phyloP scores from a whole-genome alignment of 257 asterid species.

The Solanum habrochaites region DNA sequence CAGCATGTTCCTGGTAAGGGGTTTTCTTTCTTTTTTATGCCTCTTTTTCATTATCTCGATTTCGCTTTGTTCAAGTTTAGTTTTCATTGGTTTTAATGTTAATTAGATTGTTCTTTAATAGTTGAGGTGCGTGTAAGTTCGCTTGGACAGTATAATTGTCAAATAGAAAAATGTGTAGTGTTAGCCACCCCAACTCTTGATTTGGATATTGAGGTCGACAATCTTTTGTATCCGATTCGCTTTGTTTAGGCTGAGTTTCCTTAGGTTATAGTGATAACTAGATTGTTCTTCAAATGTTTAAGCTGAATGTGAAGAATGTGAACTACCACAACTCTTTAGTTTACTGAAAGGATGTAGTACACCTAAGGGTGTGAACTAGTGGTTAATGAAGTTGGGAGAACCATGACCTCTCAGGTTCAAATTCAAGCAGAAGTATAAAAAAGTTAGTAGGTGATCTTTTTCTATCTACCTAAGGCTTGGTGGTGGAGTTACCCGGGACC shows the following conservation, averaged over 20 bases:
- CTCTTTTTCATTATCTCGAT: neutral
- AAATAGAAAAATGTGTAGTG: neutral
- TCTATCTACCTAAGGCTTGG: neutral
- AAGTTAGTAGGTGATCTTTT: neutral
- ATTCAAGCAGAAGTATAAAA: neutral
- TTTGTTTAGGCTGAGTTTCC: neutral
- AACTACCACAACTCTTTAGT: neutral
- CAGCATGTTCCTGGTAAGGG: slow-evolving; percentile 65
- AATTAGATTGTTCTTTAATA: neutral
- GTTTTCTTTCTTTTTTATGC: neutral
- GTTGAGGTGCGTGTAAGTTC: neutral
- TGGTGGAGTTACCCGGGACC: neutral
- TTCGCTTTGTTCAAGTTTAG: neutral
- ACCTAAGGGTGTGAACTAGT: neutral
- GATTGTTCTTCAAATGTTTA: neutral
- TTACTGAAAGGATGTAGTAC: neutral
- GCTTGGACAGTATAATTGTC: no score
- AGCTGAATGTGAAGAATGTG: neutral
- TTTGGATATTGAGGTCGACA: neutral
- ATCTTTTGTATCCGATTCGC: neutral
- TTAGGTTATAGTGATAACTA: neutral
- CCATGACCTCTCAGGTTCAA: neutral
- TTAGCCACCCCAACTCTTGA: neutral
- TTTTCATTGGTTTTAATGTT: neutral
- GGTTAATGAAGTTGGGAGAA: neutral